Evolutionary conservation across 768 basidiomycete genomes (phyloP).

Genomic region (Hygrocybe punicea): DNA sequence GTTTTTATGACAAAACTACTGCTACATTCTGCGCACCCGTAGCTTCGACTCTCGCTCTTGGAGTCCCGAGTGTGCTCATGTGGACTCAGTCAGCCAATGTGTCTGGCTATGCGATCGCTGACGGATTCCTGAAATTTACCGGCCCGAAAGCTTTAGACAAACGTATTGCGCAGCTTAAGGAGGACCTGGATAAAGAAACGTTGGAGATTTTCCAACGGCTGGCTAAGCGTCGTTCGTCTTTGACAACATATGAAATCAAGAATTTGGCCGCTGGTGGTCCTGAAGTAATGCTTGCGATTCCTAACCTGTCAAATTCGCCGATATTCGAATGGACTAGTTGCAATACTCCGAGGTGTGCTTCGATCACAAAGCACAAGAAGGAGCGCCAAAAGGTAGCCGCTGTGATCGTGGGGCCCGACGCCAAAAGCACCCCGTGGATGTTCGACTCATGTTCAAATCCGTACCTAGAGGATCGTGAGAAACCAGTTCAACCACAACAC

Average conservation of each 20-base stretch:
- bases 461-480: slow-evolving; percentile 2
- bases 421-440: neutral
- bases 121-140: slow-evolving; percentile 1
- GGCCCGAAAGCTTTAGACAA: neutral
- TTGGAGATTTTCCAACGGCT: slow-evolving; percentile 1
- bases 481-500: slow-evolving; percentile 11
- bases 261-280: slow-evolving; percentile 14
- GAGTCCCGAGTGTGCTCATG: neutral
- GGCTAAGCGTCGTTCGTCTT: neutral
- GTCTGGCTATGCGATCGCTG: slow-evolving; percentile 4
- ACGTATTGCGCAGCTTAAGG: neutral
- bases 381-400: slow-evolving; percentile 2
- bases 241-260: slow-evolving; percentile 15
- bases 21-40: slow-evolving; percentile 3
- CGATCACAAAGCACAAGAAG: slow-evolving; percentile 7
- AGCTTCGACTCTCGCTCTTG: slow-evolving; percentile 8
- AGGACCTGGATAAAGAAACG: slow-evolving; percentile 7
- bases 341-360: neutral
- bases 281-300: slow-evolving; percentile 14
- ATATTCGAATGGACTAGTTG: slow-evolving; percentile 15
- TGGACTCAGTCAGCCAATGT: neutral
- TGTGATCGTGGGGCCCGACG: slow-evolving; percentile 8
- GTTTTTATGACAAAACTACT: slow-evolving; percentile 2
- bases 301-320: slow-evolving; percentile 5
- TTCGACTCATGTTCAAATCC: neutral